These are phyloP conservation scores for Talinum fruticosum DNA, from an alignment of 148 eudicot species.

Conservation along the genomic window DNA sequence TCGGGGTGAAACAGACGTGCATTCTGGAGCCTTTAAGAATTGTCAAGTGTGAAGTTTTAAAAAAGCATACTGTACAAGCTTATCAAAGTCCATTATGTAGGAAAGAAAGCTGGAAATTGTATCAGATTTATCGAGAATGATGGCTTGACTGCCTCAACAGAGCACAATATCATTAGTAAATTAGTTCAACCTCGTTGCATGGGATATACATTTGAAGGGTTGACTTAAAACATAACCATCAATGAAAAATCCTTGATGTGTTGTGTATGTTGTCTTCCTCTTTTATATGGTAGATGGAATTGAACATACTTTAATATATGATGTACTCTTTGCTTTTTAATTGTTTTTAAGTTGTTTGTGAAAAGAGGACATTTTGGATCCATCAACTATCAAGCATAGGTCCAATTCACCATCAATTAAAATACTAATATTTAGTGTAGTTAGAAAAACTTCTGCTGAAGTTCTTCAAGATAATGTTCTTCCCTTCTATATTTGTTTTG, in stretches of 20 bases:
- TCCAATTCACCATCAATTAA: not conserved
- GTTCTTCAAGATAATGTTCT: too few species aligned
- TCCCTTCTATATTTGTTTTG: too few species aligned
- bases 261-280: not conserved
- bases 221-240: not conserved
- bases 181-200: too few species aligned
- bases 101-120: too few species aligned
- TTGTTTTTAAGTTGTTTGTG: not conserved
- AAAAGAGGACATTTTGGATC: not conserved
- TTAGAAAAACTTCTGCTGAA: too few species aligned
- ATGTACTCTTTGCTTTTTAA: not conserved
- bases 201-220: not conserved
- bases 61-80: too few species aligned
- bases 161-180: too few species aligned
- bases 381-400: not conserved
- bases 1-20: not conserved
- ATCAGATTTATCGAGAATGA: too few species aligned
- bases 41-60: not conserved
- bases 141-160: too few species aligned
- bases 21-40: not conserved
- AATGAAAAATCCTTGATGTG: too few species aligned
- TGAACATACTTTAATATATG: not conserved
- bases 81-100: too few species aligned
- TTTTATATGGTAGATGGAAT: not conserved
- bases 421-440: too few species aligned